A percentile compares a stretch with the other conserved stretches of the same genome.
Conservation (phyloP, 2,329 filamentous ascomycete species). For the Bipolaris cookei region DNA sequence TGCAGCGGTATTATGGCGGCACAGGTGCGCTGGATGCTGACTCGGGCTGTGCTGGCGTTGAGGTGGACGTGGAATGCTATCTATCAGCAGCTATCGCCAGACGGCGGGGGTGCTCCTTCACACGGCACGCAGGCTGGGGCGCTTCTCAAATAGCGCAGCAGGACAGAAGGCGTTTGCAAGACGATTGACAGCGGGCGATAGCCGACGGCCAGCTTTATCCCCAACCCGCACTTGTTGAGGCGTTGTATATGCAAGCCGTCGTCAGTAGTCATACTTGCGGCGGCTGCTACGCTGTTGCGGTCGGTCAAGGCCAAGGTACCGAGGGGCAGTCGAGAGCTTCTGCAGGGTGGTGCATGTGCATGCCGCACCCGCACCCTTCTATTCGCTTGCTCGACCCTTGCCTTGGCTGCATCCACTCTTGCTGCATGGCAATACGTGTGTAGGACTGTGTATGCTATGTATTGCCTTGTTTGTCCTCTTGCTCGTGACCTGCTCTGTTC, state of each 20-base stretch:
- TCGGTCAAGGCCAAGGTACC: neutral
- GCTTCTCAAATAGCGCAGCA: neutral
- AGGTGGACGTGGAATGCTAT: constrained; percentile 7
- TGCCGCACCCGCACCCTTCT: constrained; percentile 2
- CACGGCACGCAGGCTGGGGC: constrained; percentile 6
- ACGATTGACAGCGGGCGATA: neutral
- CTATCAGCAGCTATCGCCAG: constrained; percentile 9
- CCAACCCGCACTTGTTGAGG: constrained; percentile 24
- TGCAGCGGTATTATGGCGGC: neutral
- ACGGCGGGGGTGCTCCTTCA: neutral
- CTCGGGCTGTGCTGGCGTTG: constrained; percentile 1
- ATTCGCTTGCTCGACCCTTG: constrained; percentile 6
- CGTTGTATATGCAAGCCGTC: constrained; percentile 14
- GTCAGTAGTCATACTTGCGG: constrained; percentile 10
- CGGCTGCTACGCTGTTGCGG: too few relatives aligned
- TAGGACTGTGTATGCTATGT: too few relatives aligned
- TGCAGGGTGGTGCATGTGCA: constrained; percentile 22
- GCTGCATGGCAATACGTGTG: too few relatives aligned
- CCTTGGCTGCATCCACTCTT: too few relatives aligned
- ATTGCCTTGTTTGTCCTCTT: too few relatives aligned
- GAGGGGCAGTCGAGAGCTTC: constrained; percentile 23
- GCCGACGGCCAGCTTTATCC: constrained; percentile 9
- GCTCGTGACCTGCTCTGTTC: too few relatives aligned
- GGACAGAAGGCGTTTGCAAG: neutral
- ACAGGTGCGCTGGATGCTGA: constrained; percentile 20